Conservation (phyloP, 495 filamentous ascomycete species). For the Xylaria bambusicola region DNA sequence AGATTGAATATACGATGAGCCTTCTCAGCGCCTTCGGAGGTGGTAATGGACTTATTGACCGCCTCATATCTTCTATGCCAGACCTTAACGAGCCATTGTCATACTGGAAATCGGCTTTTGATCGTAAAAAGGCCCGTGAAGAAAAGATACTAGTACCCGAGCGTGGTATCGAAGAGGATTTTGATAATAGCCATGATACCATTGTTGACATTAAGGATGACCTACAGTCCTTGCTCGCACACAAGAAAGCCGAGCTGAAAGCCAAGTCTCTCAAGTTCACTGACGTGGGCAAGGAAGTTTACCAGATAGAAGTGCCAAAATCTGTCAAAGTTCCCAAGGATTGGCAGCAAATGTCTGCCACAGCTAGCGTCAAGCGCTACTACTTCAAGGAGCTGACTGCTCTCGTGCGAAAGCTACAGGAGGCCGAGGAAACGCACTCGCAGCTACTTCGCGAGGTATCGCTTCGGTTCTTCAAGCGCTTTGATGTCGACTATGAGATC, state of each 20-base stretch:
- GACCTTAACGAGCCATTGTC: slow-evolving; percentile 70
- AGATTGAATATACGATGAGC: slow-evolving; percentile 88
- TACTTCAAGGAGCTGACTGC: slow-evolving; percentile 83
- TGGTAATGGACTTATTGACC: slow-evolving; percentile 80
- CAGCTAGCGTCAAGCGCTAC: slow-evolving; percentile 87
- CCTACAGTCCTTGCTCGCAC: slow-evolving; percentile 70
- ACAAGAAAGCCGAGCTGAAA: slow-evolving; percentile 65
- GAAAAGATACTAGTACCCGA: slow-evolving; percentile 76
- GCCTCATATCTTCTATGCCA: slow-evolving; percentile 82
- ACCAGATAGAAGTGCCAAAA: slow-evolving; percentile 89
- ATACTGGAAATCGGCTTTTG: slow-evolving; percentile 92
- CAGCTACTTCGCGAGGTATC: slow-evolving; percentile 90
- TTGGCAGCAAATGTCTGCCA: slow-evolving; percentile 97
- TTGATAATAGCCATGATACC: slow-evolving; percentile 79
- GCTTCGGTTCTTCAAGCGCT: slow-evolving; percentile 78
- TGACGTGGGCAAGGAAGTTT: slow-evolving; percentile 95
- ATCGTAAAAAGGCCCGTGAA: slow-evolving; percentile 76
- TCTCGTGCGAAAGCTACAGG: slow-evolving; percentile 82
- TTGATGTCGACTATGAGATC: slow-evolving; percentile 81
- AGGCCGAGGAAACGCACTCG: slow-evolving; percentile 90
- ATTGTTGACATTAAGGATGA: slow-evolving; percentile 72
- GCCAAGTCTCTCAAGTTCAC: slow-evolving; percentile 74
- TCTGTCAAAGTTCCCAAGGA: slow-evolving; percentile 81
- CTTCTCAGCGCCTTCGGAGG: slow-evolving; percentile 68
- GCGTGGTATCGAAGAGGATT: slow-evolving; percentile 88